A percentile compares a stretch with the other conserved stretches of the same genome.
Conservation (phyloP, 805 yeast genomes). For the Metschnikowia borealis region DNA sequence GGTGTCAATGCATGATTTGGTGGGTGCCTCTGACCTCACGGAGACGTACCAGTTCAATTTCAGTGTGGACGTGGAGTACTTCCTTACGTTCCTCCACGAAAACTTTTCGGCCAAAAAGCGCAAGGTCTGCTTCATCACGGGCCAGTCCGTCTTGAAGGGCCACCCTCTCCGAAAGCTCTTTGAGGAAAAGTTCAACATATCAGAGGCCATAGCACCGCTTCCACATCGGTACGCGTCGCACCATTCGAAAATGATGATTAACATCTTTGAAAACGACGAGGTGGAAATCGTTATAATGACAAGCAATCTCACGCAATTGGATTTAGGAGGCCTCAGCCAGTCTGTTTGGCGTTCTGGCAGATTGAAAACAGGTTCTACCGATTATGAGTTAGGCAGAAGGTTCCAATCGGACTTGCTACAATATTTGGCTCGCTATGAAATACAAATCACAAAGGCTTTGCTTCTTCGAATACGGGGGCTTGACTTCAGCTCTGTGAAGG, state of each 20-base stretch:
- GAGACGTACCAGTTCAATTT: slow-evolving; percentile 48
- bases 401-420: slow-evolving; percentile 45
- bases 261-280: slow-evolving; percentile 43
- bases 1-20: slow-evolving; percentile 23
- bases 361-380: slow-evolving; percentile 16
- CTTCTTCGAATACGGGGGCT: slow-evolving; percentile 26
- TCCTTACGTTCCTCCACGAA: slow-evolving; percentile 32
- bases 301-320: slow-evolving; percentile 52
- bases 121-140: slow-evolving; percentile 30
- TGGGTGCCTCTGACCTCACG: slow-evolving; percentile 30
- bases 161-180: slow-evolving; percentile 8
- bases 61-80: slow-evolving; percentile 39
- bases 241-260: slow-evolving; percentile 67
- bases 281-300: slow-evolving; percentile 56
- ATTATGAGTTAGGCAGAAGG: slow-evolving; percentile 1
- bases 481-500: slow-evolving; percentile 47
- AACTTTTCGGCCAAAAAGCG: slow-evolving; percentile 16
- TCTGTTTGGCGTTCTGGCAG: slow-evolving; percentile 62
- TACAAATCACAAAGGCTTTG: slow-evolving; percentile 23
- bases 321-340: slow-evolving; percentile 57
- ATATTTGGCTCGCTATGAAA: slow-evolving; percentile 45
- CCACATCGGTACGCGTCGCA: slow-evolving; percentile 44
- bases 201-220: slow-evolving; percentile 30
- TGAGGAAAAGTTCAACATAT: slow-evolving; percentile 20
- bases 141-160: slow-evolving; percentile 15